Evolutionary conservation across 176 grass and related monocot genomes (phyloP), one percentile per base, ranked within the genome.

Genomic region (Musa itinerans): DNA sequence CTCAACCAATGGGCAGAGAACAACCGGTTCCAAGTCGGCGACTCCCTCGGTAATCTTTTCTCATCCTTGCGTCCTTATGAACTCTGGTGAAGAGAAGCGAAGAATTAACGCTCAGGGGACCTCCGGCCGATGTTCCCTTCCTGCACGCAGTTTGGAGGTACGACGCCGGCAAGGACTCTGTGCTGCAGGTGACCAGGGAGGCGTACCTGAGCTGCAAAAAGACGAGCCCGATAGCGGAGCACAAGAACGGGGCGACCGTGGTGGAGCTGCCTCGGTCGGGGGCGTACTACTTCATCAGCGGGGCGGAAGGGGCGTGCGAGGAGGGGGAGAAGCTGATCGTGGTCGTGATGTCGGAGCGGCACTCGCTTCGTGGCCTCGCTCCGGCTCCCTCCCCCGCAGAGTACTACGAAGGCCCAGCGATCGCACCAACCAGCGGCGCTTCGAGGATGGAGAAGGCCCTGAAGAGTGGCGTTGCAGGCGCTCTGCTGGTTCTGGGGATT

Each of bases 1-100:
- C 85, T 86, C 85, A 86, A 86, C 70, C 72, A 82, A 70, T 86
- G 85, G 85, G 85, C 85, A 10, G 85, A 79, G 75, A 61, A 76
- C 11, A 83, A 63, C 21, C 80, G 85, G 0, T 86, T 86, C 75
- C 79, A 71, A 86, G 69, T 86, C 14, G 80, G 85, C 25, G 85
- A 86, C 67, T 71, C 75, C 24, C 85, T 86, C 29, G 70, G 85
- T 86, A 83, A 81, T 1, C 55, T 21, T 8, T 4, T 24, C 52
- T 17, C 23, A 23, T 17, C 73, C 17, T 57, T 22, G 17, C 21
- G 23, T 14, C 6, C 2, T 16, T 23, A 11, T 19, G 10, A 43
- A 43, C 3, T 43, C 4, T 6, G 34, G 34, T 43, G 34, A 43
- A 43, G 34, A 6, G 4, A 5, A 43, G 4, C 34, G 34, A 43